Base-by-base conservation (phyloP, 2,329 filamentous ascomycete genomes). In the Zymoseptoria ardabiliae region DNA sequence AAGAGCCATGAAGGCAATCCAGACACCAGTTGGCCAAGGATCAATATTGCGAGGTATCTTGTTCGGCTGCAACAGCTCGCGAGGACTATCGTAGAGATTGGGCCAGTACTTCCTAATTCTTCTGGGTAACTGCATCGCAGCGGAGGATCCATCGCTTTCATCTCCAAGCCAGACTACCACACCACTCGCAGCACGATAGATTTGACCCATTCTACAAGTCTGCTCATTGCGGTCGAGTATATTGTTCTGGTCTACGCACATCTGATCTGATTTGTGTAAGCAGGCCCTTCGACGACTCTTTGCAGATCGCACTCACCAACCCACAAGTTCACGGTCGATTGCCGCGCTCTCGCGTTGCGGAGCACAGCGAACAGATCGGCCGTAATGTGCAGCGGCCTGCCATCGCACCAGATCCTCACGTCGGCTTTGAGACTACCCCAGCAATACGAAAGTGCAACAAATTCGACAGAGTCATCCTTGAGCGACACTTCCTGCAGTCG, bases 81-180 rank as follows among this genome's bases (percentile, higher is more conserved):
- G 60, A 2, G 61, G 61, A 35, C 59, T 54, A 10, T 62, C 23
- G 54, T 58, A 58, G 10, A 65, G 58, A 25, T 56, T 62, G 3
- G 59, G 58, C 63, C 61, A 65, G 51, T 59, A 63, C 3, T 59
- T 53, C 28, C 50, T 60, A 23, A 63, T 58, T 25, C 51, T 58
- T 45, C 55, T 60, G n/a, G 61, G 61, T 17, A 63, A 28, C 21
- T 63, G 59, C 63, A 65, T 65, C 8, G 63, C 61, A 50, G 53
- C 56, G 22, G 55, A 28, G 4, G 61, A 59, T 22, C 58, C 63
- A 48, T 30, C 50, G 17, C 45, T 52, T 25, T 61, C 63, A 23
- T 63, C 57, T 41, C 63, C 61, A 19, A 65, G 61, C 63, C 63
- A 65, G 10, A 65, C 60, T 21, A 65, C 60, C 22, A 65, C 63